Conservation (phyloP, 1,284 basidiomycete genomes). For the Ceratobasidium sp. region DNA sequence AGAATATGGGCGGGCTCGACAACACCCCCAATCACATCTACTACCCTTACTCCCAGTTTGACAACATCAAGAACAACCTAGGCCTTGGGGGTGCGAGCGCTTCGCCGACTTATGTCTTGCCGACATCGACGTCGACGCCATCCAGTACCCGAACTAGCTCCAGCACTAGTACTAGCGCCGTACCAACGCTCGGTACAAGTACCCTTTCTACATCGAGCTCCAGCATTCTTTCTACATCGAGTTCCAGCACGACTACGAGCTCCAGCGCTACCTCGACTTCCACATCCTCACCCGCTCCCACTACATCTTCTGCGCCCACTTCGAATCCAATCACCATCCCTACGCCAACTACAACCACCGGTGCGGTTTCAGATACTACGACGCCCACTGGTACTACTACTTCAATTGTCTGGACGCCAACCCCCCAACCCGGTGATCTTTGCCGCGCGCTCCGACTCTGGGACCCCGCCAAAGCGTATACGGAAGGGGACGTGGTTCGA, state of each 20-base stretch:
- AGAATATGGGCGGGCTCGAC: conserved; percentile 66
- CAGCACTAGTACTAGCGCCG: background rate
- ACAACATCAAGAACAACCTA: conserved; percentile 55
- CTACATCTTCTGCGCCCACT: background rate
- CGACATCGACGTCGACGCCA: background rate
- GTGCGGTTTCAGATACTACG: background rate
- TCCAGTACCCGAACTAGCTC: background rate
- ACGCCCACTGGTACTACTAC: conserved; percentile 8
- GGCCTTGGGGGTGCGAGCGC: conserved; percentile 26
- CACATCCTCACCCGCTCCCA: background rate
- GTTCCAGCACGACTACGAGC: background rate
- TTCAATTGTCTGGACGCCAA: conserved; percentile 23
- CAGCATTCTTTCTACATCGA: conserved; percentile 1
- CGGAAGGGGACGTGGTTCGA: conserved; percentile 33
- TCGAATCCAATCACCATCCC: background rate
- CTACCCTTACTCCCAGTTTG: conserved; percentile 58
- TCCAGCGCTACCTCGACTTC: background rate
- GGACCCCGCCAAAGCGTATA: conserved; percentile 11
- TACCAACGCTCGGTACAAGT: background rate
- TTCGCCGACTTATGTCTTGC: conserved; percentile 7
- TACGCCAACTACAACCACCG: conserved; percentile 2
- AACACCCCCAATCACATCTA: conserved; percentile 76
- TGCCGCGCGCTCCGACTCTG: conserved; percentile 25
- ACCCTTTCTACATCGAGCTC: background rate
- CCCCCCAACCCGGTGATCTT: conserved; percentile 29